Conservation (phyloP, 2,329 filamentous ascomycete species). For the Pestalotiopsis sp. region DNA sequence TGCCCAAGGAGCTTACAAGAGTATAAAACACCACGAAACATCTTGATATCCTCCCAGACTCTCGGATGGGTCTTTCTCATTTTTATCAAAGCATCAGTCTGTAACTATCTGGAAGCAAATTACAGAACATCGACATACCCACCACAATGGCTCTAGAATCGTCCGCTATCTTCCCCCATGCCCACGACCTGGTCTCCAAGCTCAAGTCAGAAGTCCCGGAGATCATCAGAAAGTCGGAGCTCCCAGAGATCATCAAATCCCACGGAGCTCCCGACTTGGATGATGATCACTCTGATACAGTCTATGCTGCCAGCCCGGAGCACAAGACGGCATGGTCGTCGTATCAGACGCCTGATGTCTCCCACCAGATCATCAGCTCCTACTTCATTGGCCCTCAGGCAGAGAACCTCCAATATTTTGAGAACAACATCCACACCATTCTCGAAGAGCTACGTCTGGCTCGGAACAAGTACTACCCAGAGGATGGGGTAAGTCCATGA, state of each 20-base stretch:
- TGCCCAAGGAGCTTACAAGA: no score
- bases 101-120: neutral
- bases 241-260: neutral
- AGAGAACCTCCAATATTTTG: slow-evolving; percentile 41
- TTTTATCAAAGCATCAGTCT: neutral
- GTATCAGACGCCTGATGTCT: slow-evolving; percentile 20
- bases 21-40: neutral
- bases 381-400: slow-evolving; percentile 46
- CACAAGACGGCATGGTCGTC: neutral
- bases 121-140: neutral
- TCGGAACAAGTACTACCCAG: slow-evolving; percentile 34
- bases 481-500: slow-evolving; percentile 33
- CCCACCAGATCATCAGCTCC: slow-evolving; percentile 36
- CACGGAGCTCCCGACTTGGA: neutral
- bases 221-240: neutral
- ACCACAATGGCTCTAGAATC: neutral
- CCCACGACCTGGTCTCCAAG: neutral
- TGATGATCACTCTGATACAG: neutral
- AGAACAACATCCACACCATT: slow-evolving; percentile 38
- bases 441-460: slow-evolving; percentile 36
- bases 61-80: neutral
- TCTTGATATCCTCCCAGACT: neutral
- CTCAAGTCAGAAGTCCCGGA: neutral
- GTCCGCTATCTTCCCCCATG: neutral
- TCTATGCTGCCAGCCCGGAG: neutral